Percentiles rank a stretch among this genome's conserved stretches.
These are phyloP conservation scores for Aspergillus tanneri DNA, from an alignment of 2,329 filamentous ascomycete species.

Conservation along the genomic window DNA sequence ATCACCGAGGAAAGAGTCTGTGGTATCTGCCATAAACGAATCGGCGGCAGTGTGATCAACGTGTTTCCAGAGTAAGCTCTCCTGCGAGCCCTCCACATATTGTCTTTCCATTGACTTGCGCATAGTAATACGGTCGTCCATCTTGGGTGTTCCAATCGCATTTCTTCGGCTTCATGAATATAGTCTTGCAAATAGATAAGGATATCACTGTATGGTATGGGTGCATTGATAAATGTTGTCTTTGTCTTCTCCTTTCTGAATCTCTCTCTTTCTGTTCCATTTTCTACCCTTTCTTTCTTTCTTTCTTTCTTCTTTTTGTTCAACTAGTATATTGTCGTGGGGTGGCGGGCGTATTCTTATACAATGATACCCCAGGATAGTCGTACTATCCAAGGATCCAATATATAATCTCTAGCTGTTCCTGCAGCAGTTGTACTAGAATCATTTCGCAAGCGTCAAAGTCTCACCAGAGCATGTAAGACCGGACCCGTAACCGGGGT, in stretches of 20 bases:
- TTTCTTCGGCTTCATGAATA: constrained; percentile 27
- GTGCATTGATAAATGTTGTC: constrained; percentile 3
- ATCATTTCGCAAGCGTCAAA: neutral
- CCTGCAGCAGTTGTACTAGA: neutral
- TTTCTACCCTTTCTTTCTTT: constrained; percentile 17
- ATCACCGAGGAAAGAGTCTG: constrained; percentile 88
- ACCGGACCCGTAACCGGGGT: no score
- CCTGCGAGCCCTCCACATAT: neutral
- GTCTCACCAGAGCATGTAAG: no score
- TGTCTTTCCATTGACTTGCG: constrained; percentile 14
- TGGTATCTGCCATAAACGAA: constrained; percentile 86
- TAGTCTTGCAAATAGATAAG: constrained; percentile 20
- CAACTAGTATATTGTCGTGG: constrained; percentile 10
- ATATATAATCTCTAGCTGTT: constrained; percentile 8
- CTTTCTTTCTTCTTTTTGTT: constrained; percentile 16
- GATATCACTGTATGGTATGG: constrained; percentile 5
- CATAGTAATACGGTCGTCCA: constrained; percentile 65
- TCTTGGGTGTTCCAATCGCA: constrained; percentile 68
- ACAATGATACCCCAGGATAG: constrained; percentile 41
- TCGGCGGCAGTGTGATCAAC: constrained; percentile 86
- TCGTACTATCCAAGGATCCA: constrained; percentile 24
- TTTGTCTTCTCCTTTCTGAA: constrained; percentile 22
- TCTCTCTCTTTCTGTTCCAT: constrained; percentile 15
- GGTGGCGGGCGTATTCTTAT: constrained; percentile 25
- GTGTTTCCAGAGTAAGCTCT: constrained; percentile 75